These are phyloP conservation scores for Nicotiana noctiflora DNA, from an alignment of 257 asterid genomes.

Conservation along the genomic window DNA sequence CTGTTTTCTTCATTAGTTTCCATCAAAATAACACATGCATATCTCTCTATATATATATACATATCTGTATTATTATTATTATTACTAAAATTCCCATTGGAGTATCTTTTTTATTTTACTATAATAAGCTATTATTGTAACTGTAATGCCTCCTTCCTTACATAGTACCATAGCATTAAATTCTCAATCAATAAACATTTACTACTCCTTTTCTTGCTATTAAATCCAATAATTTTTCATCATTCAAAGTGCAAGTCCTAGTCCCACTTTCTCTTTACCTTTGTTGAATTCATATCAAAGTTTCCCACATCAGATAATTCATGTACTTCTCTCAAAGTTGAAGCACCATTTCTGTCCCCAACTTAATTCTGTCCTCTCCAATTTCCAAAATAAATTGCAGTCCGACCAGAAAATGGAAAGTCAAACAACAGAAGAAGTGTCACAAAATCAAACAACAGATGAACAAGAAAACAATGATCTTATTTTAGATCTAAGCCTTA, in stretches of 20 bases:
- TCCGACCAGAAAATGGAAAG: background rate
- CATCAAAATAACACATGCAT: conserved; percentile 16
- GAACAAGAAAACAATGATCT: conserved; percentile 19
- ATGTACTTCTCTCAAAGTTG: conserved; percentile 17
- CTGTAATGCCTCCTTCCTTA: conserved; percentile 40
- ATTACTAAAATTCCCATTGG: background rate
- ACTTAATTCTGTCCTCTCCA: background rate
- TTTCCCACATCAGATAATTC: conserved; percentile 10
- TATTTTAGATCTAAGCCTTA: conserved; percentile 46
- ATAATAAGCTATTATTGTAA: conserved; percentile 35
- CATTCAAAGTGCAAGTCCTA: background rate
- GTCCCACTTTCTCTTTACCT: background rate
- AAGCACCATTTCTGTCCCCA: conserved; percentile 9
- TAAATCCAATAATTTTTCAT: conserved; percentile 20
- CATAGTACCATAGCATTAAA: conserved; percentile 45
- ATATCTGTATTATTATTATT: conserved; percentile 8
- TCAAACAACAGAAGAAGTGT: background rate
- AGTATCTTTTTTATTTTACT: conserved; percentile 16
- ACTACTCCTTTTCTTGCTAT: conserved; percentile 12
- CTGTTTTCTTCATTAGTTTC: conserved; percentile 20
- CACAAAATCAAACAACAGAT: background rate
- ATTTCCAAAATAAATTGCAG: conserved; percentile 1
- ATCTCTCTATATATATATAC: background rate
- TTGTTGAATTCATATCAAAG: conserved; percentile 35
- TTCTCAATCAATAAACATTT: conserved; percentile 31